These are phyloP conservation scores for Verticillium zaregamsianum DNA, from an alignment of 2,329 filamentous ascomycete genomes.

Conservation along the genomic window DNA sequence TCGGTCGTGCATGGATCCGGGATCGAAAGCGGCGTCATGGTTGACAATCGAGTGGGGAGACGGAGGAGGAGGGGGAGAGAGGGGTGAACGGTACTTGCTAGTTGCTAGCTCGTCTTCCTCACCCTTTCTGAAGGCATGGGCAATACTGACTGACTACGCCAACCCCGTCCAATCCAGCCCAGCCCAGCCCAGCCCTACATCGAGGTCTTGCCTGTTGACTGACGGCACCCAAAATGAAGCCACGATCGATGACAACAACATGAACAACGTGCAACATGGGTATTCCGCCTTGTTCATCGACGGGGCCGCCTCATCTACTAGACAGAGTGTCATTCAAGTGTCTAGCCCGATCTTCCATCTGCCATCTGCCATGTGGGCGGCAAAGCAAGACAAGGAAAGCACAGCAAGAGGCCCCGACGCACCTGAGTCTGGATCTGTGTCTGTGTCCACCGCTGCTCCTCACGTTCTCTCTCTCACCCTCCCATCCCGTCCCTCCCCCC, in stretches of 20 bases:
- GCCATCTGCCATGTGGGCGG: too few relatives aligned
- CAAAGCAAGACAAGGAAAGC: too few relatives aligned
- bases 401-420: too few relatives aligned
- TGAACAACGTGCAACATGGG: neutral
- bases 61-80: neutral
- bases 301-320: neutral
- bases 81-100: neutral
- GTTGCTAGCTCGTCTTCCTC: neutral
- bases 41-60: neutral
- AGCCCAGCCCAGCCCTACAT: neutral
- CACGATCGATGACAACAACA: neutral
- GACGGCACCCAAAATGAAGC: neutral
- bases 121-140: neutral
- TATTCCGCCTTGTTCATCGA: neutral
- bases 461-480: neutral
- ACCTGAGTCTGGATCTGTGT: too few relatives aligned
- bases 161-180: neutral
- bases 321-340: too few relatives aligned
- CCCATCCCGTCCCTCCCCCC: neutral
- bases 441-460: too few relatives aligned
- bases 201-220: neutral
- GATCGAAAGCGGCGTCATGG: constrained; percentile 11
- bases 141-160: neutral
- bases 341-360: too few relatives aligned
- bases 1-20: constrained; percentile 7